Conservation (phyloP, 805 yeast genomes). For the Candida montana region DNA sequence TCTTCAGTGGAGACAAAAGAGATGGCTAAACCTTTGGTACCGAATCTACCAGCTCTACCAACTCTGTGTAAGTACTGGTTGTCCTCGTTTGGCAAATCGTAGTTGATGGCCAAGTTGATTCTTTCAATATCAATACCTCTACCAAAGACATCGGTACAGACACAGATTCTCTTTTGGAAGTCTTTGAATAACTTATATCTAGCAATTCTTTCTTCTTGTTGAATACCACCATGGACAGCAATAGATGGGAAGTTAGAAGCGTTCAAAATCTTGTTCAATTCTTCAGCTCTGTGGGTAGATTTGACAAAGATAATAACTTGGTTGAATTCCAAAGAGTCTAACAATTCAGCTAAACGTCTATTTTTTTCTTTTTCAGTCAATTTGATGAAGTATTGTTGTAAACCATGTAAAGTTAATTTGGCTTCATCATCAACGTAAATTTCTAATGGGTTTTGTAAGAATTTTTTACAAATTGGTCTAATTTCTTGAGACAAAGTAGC, state of each 20-base stretch:
- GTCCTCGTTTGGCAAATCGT: slow-evolving; percentile 93
- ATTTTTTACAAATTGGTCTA: slow-evolving; percentile 94
- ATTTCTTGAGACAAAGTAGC: slow-evolving; percentile 93
- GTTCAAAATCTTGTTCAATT: slow-evolving; percentile 80
- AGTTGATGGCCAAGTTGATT: slow-evolving; percentile 95
- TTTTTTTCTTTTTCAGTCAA: slow-evolving; percentile 89
- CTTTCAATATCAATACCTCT: slow-evolving; percentile 99
- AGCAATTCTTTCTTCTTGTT: slow-evolving; percentile 97
- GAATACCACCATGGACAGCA: slow-evolving; percentile 91
- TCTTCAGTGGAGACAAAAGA: slow-evolving; percentile 82
- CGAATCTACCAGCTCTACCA: slow-evolving; percentile 99
- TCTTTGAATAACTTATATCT: slow-evolving; percentile 95
- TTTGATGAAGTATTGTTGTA: slow-evolving; percentile 93
- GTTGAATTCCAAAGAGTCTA: slow-evolving; percentile 93
- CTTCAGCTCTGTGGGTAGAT: slow-evolving; percentile 87
- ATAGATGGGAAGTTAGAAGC: slow-evolving; percentile 96
- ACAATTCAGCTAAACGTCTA: slow-evolving; percentile 83
- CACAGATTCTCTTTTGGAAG: slow-evolving; percentile 98
- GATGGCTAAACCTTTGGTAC: slow-evolving; percentile 96
- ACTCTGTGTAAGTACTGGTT: slow-evolving; percentile 98
- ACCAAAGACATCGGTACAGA: slow-evolving; percentile 96
- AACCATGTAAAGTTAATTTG: slow-evolving; percentile 94
- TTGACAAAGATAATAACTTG: slow-evolving; percentile 96
- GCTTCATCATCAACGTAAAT: slow-evolving; percentile 97
- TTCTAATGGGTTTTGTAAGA: slow-evolving; percentile 97